Evolutionary conservation across 2,329 filamentous ascomycete genomes (phyloP), one percentile per base, ranked within the genome.

Genomic region (Neofusicoccum ribis): DNA sequence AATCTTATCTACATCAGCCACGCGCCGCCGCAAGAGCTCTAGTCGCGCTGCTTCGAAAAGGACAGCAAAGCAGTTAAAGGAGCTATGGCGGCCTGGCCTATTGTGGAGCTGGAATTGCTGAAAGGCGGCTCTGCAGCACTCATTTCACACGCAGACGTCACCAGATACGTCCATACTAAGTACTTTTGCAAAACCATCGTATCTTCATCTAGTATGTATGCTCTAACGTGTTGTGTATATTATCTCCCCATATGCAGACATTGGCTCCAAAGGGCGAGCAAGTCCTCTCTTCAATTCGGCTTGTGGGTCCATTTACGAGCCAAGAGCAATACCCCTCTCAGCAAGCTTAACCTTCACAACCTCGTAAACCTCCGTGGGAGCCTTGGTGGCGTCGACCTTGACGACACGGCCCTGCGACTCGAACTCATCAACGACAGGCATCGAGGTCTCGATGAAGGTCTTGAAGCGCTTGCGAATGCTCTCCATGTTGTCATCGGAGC

Each of bases 381-480:
- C 72, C 49, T 86, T 85, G 31, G 88, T 89, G 36, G 93, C 92
- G 71, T 89, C 84, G 50, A 98, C 85, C 81, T 89, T 91, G 76
- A 96, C 86, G 15, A 98, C 92, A 75, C 89, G 89, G 72, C 86
- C 88, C 80, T 93, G 83, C 72, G 84, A 83, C 74, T 90, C 88
- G 77, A 91, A 98, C 76, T 92, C 87, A 71, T 96, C 86, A 63
- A 99, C 92, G 52, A 98, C 95, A 31, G 95, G 95, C 94, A 98
- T 97, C 81, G 92, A 97, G 2, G 93, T 97, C 80, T 98, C 93
- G 72, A 96, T 83, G 76, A 98, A 99, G 3, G 90, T 93, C 75
- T 88, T 89, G 85, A 99, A 99, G 65, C 95, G 87, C 89, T 99
- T 99, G 82, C 91, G 90, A 78, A 98, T 99, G 74, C 89, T 93